Evolutionary conservation across 441 rosid genomes (phyloP).

Genomic region (Erodium texanum): DNA sequence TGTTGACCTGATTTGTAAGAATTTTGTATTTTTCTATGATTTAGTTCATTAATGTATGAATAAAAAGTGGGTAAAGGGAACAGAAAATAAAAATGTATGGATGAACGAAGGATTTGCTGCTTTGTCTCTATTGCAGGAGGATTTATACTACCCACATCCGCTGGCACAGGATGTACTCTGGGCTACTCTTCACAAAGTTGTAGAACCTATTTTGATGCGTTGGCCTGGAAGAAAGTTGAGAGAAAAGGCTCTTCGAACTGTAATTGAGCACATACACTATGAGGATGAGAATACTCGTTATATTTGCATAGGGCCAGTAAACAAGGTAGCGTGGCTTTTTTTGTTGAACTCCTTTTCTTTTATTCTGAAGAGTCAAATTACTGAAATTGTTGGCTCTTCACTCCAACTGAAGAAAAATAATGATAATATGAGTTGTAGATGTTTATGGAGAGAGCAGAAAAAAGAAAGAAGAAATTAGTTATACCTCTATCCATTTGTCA

Average conservation of each 20-base stretch:
- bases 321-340: slow-evolving; percentile 46
- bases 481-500: not conserved
- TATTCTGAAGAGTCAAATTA: not conserved
- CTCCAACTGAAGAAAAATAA: too few species aligned
- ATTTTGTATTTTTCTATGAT: too few species aligned
- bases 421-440: too few species aligned
- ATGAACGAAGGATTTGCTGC: not conserved
- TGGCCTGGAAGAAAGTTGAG: slow-evolving; percentile 89
- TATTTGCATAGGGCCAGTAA: slow-evolving; percentile 93
- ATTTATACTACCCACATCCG: slow-evolving; percentile 55
- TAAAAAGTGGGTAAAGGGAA: too few species aligned
- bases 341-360: not conserved
- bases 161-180: slow-evolving; percentile 51
- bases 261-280: slow-evolving; percentile 73
- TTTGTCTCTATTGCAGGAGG: slow-evolving; percentile 41
- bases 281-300: slow-evolving; percentile 92
- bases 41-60: too few species aligned
- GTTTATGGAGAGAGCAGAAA: too few species aligned
- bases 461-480: too few species aligned
- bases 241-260: slow-evolving; percentile 57
- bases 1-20: too few species aligned
- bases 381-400: not conserved
- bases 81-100: not conserved
- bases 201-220: slow-evolving; percentile 54
- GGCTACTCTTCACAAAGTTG: slow-evolving; percentile 38